Conservation (phyloP, 495 filamentous ascomycete genomes). For the Penicillium pancosmium region DNA sequence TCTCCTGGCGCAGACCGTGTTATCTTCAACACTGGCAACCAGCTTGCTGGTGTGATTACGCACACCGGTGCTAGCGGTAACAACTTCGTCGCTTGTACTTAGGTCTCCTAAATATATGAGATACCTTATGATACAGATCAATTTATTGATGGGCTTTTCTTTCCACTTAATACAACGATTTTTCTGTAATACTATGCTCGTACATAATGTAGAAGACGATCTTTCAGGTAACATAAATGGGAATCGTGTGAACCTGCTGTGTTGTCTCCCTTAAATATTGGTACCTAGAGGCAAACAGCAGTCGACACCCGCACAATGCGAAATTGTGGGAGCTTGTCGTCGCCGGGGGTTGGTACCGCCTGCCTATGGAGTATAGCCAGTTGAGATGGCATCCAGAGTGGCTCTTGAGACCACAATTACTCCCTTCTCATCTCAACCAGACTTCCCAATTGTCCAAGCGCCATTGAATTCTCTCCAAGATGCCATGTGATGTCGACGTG, state of each 20-base stretch:
- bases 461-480: too few relatives aligned
- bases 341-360: constrained; percentile 34
- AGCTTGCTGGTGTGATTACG: constrained; percentile 63
- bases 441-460: too few relatives aligned
- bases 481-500: background rate
- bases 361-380: background rate
- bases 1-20: constrained; percentile 73
- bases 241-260: constrained; percentile 26
- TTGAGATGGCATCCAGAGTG: background rate
- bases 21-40: constrained; percentile 58
- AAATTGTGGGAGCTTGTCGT: constrained; percentile 31
- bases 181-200: too few relatives aligned
- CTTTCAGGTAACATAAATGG: constrained; percentile 29
- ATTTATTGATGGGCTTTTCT: too few relatives aligned
- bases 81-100: constrained; percentile 62
- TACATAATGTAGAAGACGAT: constrained; percentile 25
- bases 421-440: too few relatives aligned
- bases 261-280: constrained; percentile 27
- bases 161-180: too few relatives aligned
- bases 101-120: constrained; percentile 1
- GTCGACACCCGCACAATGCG: constrained; percentile 35
- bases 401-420: background rate
- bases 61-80: constrained; percentile 70
- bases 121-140: too few relatives aligned
- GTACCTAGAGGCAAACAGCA: constrained; percentile 39